Evolutionary conservation across 441 rosid species (phyloP).

Genomic region (Jatropha multifida): DNA sequence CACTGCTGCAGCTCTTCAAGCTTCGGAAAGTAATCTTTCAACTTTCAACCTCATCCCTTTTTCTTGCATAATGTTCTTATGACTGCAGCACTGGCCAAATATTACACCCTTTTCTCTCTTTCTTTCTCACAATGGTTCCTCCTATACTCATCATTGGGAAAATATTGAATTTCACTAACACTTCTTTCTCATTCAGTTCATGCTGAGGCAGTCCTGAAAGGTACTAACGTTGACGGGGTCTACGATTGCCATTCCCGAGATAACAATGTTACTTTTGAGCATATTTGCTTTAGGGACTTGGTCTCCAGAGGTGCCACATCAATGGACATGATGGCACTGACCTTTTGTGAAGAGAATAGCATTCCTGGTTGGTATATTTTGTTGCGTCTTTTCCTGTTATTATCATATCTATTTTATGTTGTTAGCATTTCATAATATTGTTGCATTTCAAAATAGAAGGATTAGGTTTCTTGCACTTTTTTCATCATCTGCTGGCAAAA

Average conservation of each 20-base stretch:
- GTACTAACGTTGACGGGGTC: slow-evolving; percentile 50
- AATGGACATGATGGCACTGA: slow-evolving; percentile 63
- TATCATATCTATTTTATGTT: neutral
- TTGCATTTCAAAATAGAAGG: neutral
- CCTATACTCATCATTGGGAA: neutral
- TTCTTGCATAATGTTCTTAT: slow-evolving; percentile 5
- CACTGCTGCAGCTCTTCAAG: slow-evolving; percentile 83
- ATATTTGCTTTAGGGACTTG: slow-evolving; percentile 51
- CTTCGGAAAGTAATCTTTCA: slow-evolving; percentile 52
- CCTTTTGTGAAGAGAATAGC: slow-evolving; percentile 61
- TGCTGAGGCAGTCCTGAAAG: slow-evolving; percentile 63
- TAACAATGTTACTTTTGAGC: slow-evolving; percentile 42
- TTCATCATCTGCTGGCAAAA: neutral
- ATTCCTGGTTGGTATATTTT: slow-evolving; percentile 53
- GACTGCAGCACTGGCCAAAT: neutral
- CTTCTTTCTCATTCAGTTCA: slow-evolving; percentile 42
- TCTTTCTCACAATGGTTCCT: neutral
- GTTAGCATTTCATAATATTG: neutral
- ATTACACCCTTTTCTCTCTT: neutral
- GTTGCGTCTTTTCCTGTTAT: neutral
- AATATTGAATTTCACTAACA: neutral
- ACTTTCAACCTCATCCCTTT: neutral
- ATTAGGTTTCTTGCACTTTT: neutral
- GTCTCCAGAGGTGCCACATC: slow-evolving; percentile 45
- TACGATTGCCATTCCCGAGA: slow-evolving; percentile 48